Conservation (phyloP, 148 eudicot species). For the Persicaria tinctoria region DNA sequence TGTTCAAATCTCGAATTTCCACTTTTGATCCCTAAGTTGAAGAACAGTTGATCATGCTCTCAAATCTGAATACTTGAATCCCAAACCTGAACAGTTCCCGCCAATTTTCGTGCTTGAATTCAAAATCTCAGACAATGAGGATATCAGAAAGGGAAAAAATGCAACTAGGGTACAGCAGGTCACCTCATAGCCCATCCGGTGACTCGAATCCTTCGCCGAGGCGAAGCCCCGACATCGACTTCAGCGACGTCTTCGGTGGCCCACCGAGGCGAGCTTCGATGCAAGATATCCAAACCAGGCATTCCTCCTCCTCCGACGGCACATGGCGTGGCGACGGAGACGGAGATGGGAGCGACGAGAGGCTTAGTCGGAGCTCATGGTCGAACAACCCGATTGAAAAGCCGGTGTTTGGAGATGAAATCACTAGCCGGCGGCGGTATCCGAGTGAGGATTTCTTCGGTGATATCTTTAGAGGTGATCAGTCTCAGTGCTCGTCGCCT, state of each 20-base stretch:
- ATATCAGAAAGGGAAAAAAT: slow-evolving; percentile 25
- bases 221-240: slow-evolving; percentile 47
- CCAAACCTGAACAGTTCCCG: neutral
- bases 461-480: slow-evolving; percentile 74
- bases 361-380: slow-evolving; percentile 18
- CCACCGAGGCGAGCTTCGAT: slow-evolving; percentile 66
- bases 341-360: slow-evolving; percentile 15
- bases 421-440: slow-evolving; percentile 30
- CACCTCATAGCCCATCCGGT: slow-evolving; percentile 9
- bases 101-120: neutral
- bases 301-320: slow-evolving; percentile 1
- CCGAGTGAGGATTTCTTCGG: slow-evolving; percentile 59
- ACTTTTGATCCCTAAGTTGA: neutral
- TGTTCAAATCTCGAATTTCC: neutral
- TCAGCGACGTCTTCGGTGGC: slow-evolving; percentile 87
- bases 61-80: neutral
- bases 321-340: slow-evolving; percentile 13
- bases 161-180: slow-evolving; percentile 18
- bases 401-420: slow-evolving; percentile 70
- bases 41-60: neutral
- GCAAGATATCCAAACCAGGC: slow-evolving; percentile 38
- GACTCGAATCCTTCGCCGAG: slow-evolving; percentile 15
- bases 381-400: slow-evolving; percentile 29
- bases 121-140: slow-evolving; percentile 20
- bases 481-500: slow-evolving; percentile 50